Base-by-base conservation (phyloP, 2,329 filamentous ascomycete genomes). In the Lasiodiplodia sp. region DNA sequence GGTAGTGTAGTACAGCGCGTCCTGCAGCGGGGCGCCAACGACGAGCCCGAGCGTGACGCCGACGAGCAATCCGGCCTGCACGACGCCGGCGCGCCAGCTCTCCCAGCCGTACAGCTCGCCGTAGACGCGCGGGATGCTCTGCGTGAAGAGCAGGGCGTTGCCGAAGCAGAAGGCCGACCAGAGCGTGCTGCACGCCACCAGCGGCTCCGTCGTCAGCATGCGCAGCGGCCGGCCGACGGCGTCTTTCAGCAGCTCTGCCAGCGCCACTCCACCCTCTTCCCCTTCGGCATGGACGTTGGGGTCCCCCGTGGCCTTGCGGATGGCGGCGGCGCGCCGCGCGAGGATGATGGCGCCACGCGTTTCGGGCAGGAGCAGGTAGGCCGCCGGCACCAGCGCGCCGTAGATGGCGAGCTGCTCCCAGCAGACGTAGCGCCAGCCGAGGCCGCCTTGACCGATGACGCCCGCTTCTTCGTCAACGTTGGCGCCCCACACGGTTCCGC, bases 131-230 rank as follows among this genome's bases (percentile, higher is more conserved):
- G 79, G 78, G 52, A 83, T 79, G 55, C 79, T 83, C 69, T 86
- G 84, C 0, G 83, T 85, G 74, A 84, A 85, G 71, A 85, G 78
- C 73, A 68, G 83, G 85, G 34, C 84, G 78, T 4, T 79, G 80
- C 25, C 82, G 81, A 66, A 83, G 77, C 69, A 79, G 78, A 69
- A 85, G 83, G 28, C 82, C 79, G 16, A 82, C 84, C 83, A 83
- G 85, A 86, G 69, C 2, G 83, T 84, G 58, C 82, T 80, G 56
- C 79, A 79, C 52, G 84, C 78, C 1, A 86, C 80, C 0, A 86
- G 83, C 3, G 80, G 81, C 74, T 86, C 84, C 1, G 84, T 86
- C 71, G 75, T 78, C 7, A 86, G 78, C 72, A 86, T 81, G 40
- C 78, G 78, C 1, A 76, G 72, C 12, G 78, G 78, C 3, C 77